A percentile compares a stretch with the other conserved stretches of the same genome.
phyloP scores from a whole-genome alignment of 129 eudicot genomes.

The Chrysanthemum makinoi region DNA sequence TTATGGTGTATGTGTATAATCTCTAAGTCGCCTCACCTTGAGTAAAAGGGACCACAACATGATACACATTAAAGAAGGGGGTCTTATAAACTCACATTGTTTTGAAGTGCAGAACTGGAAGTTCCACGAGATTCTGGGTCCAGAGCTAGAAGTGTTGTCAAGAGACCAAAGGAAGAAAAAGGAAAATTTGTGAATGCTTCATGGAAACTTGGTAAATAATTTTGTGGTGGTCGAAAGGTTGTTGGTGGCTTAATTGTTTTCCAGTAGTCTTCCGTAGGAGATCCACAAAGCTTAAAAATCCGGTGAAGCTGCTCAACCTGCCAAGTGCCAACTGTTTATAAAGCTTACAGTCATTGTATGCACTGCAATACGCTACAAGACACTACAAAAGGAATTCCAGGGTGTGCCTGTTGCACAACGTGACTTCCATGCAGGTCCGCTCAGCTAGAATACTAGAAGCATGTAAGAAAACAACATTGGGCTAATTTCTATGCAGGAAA shows the following conservation, averaged over 20 bases:
- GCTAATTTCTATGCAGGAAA: too few species aligned
- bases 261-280: conserved; percentile 82
- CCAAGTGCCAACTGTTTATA: not conserved
- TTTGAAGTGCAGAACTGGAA: conserved; percentile 64
- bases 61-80: not conserved
- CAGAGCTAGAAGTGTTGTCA: conserved; percentile 57
- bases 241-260: conserved; percentile 66
- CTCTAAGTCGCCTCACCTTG: not conserved
- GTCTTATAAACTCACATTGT: conserved; percentile 42
- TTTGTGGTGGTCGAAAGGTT: conserved; percentile 68
- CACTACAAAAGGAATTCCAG: not conserved
- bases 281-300: conserved; percentile 87
- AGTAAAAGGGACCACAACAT: not conserved
- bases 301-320: conserved; percentile 86
- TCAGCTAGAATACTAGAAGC: not conserved
- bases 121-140: conserved; percentile 73
- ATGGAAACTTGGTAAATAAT: conserved; percentile 55
- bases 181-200: conserved; percentile 59
- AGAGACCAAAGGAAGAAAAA: conserved; percentile 47
- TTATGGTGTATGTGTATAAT: not conserved
- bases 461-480: too few species aligned
- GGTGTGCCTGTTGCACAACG: not conserved
- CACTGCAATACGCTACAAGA: too few species aligned
- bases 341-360: too few species aligned
- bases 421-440: not conserved